These are phyloP conservation scores for Aspergillus neotritici DNA, from an alignment of 2,329 filamentous ascomycete species.

Conservation along the genomic window DNA sequence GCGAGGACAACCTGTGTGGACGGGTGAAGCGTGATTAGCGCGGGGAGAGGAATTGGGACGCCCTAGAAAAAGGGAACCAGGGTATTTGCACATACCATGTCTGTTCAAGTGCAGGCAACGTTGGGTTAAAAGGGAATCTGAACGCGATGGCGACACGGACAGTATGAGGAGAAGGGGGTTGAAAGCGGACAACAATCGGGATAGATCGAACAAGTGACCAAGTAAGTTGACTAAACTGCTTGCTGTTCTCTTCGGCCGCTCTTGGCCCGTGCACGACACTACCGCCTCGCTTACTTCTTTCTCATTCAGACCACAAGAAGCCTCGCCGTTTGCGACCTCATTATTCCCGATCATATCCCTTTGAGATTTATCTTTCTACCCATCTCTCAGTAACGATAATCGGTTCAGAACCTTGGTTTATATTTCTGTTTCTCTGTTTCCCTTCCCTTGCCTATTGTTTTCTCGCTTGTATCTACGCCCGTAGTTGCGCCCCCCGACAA, in stretches of 20 bases:
- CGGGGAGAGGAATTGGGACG: background rate
- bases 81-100: conserved; percentile 23
- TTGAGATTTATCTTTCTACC: conserved; percentile 6
- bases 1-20: conserved; percentile 80
- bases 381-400: conserved; percentile 6
- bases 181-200: too few species aligned
- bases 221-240: conserved; percentile 14
- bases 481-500: conserved; percentile 4
- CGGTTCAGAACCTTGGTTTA: background rate
- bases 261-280: conserved; percentile 31
- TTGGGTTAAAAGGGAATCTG: background rate
- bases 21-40: conserved; percentile 18
- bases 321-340: conserved; percentile 11
- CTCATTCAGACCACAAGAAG: conserved; percentile 17
- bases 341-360: background rate
- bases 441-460: conserved; percentile 1
- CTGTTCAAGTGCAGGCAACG: conserved; percentile 1
- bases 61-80: background rate
- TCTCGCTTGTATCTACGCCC: conserved; percentile 2
- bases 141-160: too few species aligned
- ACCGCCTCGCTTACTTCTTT: conserved; percentile 34
- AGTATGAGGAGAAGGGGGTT: too few species aligned
- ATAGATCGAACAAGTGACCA: background rate
- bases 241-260: conserved; percentile 36
- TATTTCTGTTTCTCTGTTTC: conserved; percentile 1